Evolutionary conservation across 257 asterid species (phyloP).

Genomic region (Mentha longifolia): DNA sequence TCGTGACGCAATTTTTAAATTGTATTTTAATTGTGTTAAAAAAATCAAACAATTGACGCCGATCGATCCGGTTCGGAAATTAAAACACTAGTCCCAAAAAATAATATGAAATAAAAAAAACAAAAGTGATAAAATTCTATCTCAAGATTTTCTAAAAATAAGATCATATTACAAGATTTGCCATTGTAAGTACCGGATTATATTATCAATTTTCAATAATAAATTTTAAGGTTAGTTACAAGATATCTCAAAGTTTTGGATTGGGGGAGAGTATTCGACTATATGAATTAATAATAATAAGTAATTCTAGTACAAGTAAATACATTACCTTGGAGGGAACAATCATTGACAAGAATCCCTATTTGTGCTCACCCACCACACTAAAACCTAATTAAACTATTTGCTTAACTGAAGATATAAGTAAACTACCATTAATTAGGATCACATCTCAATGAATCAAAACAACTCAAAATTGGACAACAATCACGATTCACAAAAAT

Average conservation of each 20-base stretch:
- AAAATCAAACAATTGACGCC: too few species aligned
- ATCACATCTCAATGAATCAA: neutral
- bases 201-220: neutral
- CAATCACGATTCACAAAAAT: neutral
- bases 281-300: neutral
- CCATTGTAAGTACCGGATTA: too few species aligned
- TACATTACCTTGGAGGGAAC: neutral
- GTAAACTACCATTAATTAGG: neutral
- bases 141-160: too few species aligned
- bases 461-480: neutral
- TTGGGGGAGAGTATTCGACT: neutral
- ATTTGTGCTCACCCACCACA: constrained; percentile 13
- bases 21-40: too few species aligned
- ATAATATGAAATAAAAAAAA: too few species aligned
- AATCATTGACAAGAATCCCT: neutral
- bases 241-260: neutral
- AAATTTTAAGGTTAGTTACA: neutral
- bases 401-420: neutral
- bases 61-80: too few species aligned
- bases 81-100: too few species aligned
- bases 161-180: too few species aligned
- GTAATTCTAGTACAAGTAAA: neutral
- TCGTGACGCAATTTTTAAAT: too few species aligned
- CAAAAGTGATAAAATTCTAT: too few species aligned
- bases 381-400: neutral